Evolutionary conservation across 305 asterid species (phyloP).

Genomic region (Fraxinus sp.): DNA sequence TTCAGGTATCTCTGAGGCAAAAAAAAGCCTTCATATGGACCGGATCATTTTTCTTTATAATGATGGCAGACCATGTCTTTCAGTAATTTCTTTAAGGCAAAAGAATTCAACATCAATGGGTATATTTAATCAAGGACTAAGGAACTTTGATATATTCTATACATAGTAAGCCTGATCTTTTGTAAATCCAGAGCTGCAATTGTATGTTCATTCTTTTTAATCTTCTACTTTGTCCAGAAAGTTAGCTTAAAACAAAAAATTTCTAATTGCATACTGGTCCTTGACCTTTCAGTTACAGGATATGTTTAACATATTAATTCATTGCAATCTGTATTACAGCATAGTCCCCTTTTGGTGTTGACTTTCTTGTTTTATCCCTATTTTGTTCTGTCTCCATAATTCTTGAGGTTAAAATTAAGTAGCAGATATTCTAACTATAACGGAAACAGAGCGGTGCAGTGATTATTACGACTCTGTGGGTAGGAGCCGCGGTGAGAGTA

Average conservation of each 20-base stretch:
- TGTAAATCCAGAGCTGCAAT: not conserved
- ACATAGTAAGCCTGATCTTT: not conserved
- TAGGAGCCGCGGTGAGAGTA: not conserved
- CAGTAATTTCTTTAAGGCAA: conserved; percentile 13
- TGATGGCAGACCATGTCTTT: not conserved
- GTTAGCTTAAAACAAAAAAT: not conserved
- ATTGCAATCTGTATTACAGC: not conserved
- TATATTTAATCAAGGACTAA: not conserved
- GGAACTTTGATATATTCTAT: not conserved
- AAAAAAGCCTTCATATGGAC: no score
- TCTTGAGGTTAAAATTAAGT: not conserved
- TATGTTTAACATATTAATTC: not conserved
- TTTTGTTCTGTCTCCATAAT: not conserved
- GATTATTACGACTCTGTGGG: not conserved
- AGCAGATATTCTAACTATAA: not conserved
- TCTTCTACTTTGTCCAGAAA: not conserved
- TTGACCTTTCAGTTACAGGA: not conserved
- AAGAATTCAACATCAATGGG: not conserved
- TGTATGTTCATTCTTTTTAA: not conserved
- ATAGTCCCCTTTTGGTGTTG: not conserved
- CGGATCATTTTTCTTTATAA: not conserved
- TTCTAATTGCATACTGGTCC: not conserved
- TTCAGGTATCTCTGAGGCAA: conserved; percentile 61
- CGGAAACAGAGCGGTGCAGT: not conserved
- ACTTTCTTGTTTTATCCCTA: not conserved